Base-by-base conservation (phyloP, 2,329 filamentous ascomycete genomes). In the Colletotrichum sp. region DNA sequence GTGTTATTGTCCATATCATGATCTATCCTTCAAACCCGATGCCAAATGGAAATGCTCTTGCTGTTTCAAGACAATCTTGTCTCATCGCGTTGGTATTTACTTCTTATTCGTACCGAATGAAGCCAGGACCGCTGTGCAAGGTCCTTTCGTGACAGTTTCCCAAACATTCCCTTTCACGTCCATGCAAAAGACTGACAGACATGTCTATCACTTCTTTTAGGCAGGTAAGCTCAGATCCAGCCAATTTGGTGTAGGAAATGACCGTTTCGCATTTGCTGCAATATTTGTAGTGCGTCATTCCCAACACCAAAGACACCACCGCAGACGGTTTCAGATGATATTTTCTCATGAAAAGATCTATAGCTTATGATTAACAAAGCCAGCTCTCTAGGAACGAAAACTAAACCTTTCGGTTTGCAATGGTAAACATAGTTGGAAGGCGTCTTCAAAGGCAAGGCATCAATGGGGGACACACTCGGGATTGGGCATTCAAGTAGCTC, bases 281-380 rank as follows among this genome's bases (percentile, higher is more conserved):
- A 43, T 43, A n/a, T n/a, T n/a, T 43, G 1, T n/a, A 43, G 38
- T n/a, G 2, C 9, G 1, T 43, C 18, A n/a, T n/a, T 43, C 9
- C 9, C 38, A 43, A 43, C 3, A n/a, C 18, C 38, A 43, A 10
- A n/a, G 18, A 12, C 38, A 43, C 7, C 14, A 9, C 9, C 18
- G 38, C 18, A 10, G 9, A 43, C 38, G 4, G 3, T 10, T 43
- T 43, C 8, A 43, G 38, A 43, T 9, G 36, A 10, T n/a, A n/a
- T 43, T n/a, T 1, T 10, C 18, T 3, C 5, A 43, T 43, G 1
- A 43, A n/a, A 43, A 43, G 38, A 43, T n/a, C 18, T 6, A 5
- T 43, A 1, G 3, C 0, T 43, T 10, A n/a, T n/a, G 4, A n/a
- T 18, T 10, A 43, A 0, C 1, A 43, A n/a, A 43, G 18, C 18